Conservation (phyloP, 257 asterid genomes). For the Salvia rosmarinus region DNA sequence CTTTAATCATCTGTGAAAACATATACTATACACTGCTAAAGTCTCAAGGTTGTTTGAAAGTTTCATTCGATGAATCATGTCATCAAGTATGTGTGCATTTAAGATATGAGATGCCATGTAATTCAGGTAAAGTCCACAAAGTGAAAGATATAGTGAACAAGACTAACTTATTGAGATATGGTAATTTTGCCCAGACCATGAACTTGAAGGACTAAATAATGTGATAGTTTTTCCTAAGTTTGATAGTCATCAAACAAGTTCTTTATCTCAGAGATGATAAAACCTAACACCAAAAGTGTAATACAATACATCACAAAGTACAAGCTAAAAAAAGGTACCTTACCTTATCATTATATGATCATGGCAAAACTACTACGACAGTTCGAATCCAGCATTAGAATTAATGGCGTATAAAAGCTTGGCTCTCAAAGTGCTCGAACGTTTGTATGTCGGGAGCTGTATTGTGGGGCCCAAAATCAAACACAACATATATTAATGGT, state of each 20-base stretch:
- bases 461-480: conserved; percentile 33
- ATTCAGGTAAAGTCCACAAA: background rate
- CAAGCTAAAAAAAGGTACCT: conserved; percentile 12
- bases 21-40: no score
- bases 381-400: conserved; percentile 96
- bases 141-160: background rate
- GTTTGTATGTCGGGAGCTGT: conserved; percentile 97
- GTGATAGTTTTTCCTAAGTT: background rate
- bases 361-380: conserved; percentile 54
- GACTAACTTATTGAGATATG: conserved; percentile 1
- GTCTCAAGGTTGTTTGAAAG: no score
- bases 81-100: no score
- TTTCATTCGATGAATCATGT: no score
- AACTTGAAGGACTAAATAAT: background rate
- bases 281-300: background rate
- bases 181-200: background rate
- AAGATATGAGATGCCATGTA: no score
- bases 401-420: conserved; percentile 90
- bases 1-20: no score
- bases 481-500: conserved; percentile 17
- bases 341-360: conserved; percentile 33
- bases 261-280: background rate
- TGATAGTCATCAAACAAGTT: background rate
- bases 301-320: background rate
- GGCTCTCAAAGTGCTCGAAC: conserved; percentile 78